Evolutionary conservation across 1,139 yeast genomes (phyloP), one percentile per base, ranked within the genome.

Genomic region (Protomyces inundatus): DNA sequence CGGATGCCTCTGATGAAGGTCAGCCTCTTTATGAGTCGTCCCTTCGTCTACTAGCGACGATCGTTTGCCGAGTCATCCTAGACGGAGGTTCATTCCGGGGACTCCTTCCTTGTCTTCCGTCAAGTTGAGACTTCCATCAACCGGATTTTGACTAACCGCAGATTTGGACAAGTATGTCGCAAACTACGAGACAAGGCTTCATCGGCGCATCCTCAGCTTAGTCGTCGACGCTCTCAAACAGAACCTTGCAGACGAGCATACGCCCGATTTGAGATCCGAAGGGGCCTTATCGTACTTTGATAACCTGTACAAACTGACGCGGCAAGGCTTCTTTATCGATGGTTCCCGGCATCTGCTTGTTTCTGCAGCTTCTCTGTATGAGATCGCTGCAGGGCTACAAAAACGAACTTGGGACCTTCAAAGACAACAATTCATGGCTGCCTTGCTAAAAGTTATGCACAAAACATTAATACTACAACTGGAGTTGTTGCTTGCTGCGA

Each of bases 291-390:
- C 66, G 10, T 65, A 65, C 32, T 66, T 67, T 45, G 54, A 42
- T 4, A 42, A 30, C 32, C 48, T 42, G 9, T 42, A 42, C 16
- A 23, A 30, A 23, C 48, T 42, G 30, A 42, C 48, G 7, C 48
- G n/a, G 30, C 65, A 66, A 60, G 70, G 71, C 23, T 65, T 65
- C 55, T 66, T 68, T 54, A 40, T 68, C 10, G 67, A 66, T 6
- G 71, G 70, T 3, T 66, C 68, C 9, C 67, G 61, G 9, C 66
- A 65, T 5, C 57, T 69, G 23, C 64, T 67, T n/a, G 70, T 68
- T 32, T 54, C 68, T 30, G 54, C 67, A 32, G 70, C 68, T 23
- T 23, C 23, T 23, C 23, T 23, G 23, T 23, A 23, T 23, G 23
- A 23, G 23, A 23, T 23, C 2, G 23, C 23, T 23, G 23, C 23